Base-by-base conservation (phyloP, 768 basidiomycete species). In the Suillus plorans region DNA sequence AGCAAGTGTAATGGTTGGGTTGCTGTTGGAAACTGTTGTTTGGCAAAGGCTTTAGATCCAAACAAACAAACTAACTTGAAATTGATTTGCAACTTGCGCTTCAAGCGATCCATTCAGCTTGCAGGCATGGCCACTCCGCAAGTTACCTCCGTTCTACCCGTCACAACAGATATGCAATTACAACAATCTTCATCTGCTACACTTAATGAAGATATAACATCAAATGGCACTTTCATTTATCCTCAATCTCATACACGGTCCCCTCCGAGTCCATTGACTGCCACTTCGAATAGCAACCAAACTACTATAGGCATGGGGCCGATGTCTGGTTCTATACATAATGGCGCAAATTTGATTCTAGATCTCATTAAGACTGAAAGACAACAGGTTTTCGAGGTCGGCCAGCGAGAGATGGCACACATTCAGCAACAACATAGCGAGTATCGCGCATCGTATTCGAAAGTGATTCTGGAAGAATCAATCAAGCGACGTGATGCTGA, bases 161-260 rank as follows among this genome's bases (percentile, higher is more conserved):
- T 20, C 66, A 70, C 64, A 70, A 70, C 66, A 72, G 61, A 59
- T 66, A 69, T 28, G 65, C 61, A 16, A 58, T 58, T 60, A 41
- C 65, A 6, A 50, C 55, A 61, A 12, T 36, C 18, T n/a, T n/a
- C 37, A 60, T 28, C 62, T 39, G 7, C 16, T 22, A 60, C 37
- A 41, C 16, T 13, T 0, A 28, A 7, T 13, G 12, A 42, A 3
- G 25, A 42, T 28, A 16, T 13, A 2, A 22, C 16, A 42, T n/a
- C 25, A 12, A 42, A 12, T 12, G 5, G 28, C 25, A 12, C 22
- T 42, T 37, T 41, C 25, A 42, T 41, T 31, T 28, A 42, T 25
- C 25, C 18, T 42, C 18, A 42, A 42, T 20, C 25, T 28, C 53
- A 25, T 13, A 5, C 13, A 28, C 57, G 42, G 20, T 63, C 57